A percentile compares a stretch with the other conserved stretches of the same genome.
These are phyloP conservation scores for Chalaropsis thielavioides DNA, from an alignment of 2,329 filamentous ascomycete genomes.

Conservation along the genomic window DNA sequence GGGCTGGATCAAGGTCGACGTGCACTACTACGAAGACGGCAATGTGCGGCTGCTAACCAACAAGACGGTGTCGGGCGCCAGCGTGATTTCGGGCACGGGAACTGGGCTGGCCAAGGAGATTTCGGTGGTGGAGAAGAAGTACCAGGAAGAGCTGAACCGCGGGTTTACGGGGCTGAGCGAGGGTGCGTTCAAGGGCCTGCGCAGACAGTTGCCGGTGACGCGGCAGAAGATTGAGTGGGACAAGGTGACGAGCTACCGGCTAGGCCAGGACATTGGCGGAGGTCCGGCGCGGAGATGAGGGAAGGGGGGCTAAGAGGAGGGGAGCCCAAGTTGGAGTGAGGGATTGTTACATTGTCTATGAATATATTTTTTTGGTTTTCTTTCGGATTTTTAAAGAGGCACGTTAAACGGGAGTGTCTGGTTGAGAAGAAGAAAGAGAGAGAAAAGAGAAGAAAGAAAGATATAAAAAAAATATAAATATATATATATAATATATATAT, in stretches of 20 bases:
- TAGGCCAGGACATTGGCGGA: constrained; percentile 67
- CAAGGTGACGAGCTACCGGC: constrained; percentile 82
- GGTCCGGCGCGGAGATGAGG: constrained; percentile 42
- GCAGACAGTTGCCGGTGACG: constrained; percentile 87
- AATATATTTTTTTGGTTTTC: background rate
- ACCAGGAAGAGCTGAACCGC: constrained; percentile 89
- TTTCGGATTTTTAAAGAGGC: background rate
- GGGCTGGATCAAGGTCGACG: constrained; percentile 79
- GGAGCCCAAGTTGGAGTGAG: background rate
- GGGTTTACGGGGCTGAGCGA: constrained; percentile 82
- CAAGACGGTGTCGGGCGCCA: constrained; percentile 51
- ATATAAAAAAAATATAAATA: no score
- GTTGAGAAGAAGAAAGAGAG: background rate
- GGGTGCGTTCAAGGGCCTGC: constrained; percentile 83
- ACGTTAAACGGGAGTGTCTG: background rate
- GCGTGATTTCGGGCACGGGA: constrained; percentile 47
- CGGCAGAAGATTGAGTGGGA: constrained; percentile 99
- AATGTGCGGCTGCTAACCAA: constrained; percentile 89
- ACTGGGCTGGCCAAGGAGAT: constrained; percentile 65
- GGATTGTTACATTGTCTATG: background rate
- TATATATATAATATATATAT: no score
- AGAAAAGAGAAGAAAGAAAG: no score
- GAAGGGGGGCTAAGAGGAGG: background rate
- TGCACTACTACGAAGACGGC: constrained; percentile 99
- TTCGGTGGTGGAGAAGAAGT: constrained; percentile 68